Evolutionary conservation across 768 basidiomycete species (phyloP), one percentile per base, ranked within the genome.

Genomic region (Sporobolomyces phaffii): DNA sequence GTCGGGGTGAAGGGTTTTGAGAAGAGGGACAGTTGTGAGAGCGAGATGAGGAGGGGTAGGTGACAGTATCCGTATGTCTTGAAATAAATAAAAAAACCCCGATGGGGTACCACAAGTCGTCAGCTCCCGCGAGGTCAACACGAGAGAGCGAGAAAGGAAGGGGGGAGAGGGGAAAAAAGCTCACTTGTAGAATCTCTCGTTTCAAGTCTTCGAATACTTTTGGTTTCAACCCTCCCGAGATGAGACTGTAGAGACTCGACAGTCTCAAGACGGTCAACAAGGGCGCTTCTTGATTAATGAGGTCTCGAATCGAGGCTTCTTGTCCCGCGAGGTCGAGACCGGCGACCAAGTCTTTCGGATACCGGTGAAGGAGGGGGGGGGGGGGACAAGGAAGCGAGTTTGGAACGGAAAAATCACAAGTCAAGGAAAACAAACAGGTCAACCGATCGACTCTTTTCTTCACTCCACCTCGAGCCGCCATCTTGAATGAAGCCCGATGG

Each of bases 201-300:
- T 96, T 94, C 70, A 93, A 81, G 62, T 84, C 87, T 72, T 99
- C 96, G 15, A 98, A 81, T 1, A 81, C 77, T 78, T 93, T 96
- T 22, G 83, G 78, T 79, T 93, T 97, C 75, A 98, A 86, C 20
- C 93, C 91, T 2, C 90, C 89, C 13, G 81, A 79, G 13, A 88
- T 88, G 62, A 98, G 81, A 72, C 88, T 90, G 44, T 89, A 88
- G 31, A 99, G 83, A 74, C 92, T 91, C 43, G 92, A 80, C 45
- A 96, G 80, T 64, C 96, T 82, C 14, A 93, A 75, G 7, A 94
- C 84, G 13, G 82, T 82, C 68, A 85, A 84, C 81, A 92, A 83
- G 45, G 92, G 89, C 2, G 87, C 86, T 58, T 90, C 90, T 73
- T 90, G 88, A 22, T 89, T 84, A 68, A 98, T 86, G 72, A 99